Conservation (phyloP, 148 eudicot species). For the Persicaria tinctoria region DNA sequence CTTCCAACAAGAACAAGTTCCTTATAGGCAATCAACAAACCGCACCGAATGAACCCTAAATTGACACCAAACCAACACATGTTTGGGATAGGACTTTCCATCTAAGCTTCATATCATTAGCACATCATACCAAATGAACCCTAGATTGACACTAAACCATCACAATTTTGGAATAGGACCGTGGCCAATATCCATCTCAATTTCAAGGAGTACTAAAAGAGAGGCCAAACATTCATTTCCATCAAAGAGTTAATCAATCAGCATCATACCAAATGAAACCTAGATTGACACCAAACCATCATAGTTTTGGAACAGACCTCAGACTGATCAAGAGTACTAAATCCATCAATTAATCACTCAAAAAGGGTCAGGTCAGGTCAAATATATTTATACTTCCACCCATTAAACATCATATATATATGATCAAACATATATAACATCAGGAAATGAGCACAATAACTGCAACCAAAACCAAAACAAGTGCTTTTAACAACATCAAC, state of each 20-base stretch:
- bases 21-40: no score
- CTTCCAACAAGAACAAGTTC: no score
- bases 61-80: no score
- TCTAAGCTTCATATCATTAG: no score
- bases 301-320: neutral
- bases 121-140: no score
- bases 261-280: no score
- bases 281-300: neutral
- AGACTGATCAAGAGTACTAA: neutral
- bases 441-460: conserved; percentile 4
- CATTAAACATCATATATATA: neutral
- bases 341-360: neutral
- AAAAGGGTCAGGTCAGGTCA: neutral
- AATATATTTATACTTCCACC: neutral
- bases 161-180: no score
- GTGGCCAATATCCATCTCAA: no score
- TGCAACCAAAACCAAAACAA: neutral
- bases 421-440: neutral
- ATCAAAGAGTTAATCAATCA: neutral
- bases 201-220: no score
- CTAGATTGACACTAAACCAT: no score
- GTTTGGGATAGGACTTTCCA: no score
- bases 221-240: neutral
- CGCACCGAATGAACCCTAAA: no score
- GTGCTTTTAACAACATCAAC: neutral